Base-by-base conservation (phyloP, 2,329 filamentous ascomycete genomes). In the Penicillium verrucosum region DNA sequence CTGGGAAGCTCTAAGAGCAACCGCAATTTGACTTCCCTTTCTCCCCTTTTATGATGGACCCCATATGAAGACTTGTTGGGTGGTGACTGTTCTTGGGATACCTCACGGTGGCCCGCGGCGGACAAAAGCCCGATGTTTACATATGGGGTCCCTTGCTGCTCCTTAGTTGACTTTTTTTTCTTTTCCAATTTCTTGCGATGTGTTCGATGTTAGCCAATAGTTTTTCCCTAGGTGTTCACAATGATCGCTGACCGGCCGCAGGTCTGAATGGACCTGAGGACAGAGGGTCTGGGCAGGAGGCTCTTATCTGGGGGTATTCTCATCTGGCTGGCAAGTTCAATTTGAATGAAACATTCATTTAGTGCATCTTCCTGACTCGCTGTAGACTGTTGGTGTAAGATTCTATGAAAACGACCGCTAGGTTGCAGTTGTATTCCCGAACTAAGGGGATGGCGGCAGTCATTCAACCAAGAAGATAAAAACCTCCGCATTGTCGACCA, bases 201-300 rank as follows among this genome's bases (percentile, higher is more conserved):
- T 44, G n/a, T 27, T 51, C 14, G 4, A 36, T 29, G 4, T 51
- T 44, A 27, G 49, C 30, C 29, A 42, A 23, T 7, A 8, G 32
- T 36, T 8, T 8, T 18, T 21, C 14, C 30, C 38, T 16, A 36
- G 29, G 21, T 14, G 27, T 32, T 40, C 34, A 36, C 49, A 11
- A 36, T 51, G 49, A 51, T 34, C 25, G 49, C 29, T 51, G 49
- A 51, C 49, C 49, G 38, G 38, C 38, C 38, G 38, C 18, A 14
- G 38, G 49, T 45, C 30, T 29, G 30, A n/a, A 30, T 51, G 49
- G 8, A 16, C n/a, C 10, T 45, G 30, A 36, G 38, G 49, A 36
- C 14, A 9, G 38, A 50, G 47, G 47, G 49, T 51, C 49, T 51
- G 49, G 49, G 38, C 49, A 51, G 30, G 49, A 51, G 49, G 49